A percentile compares a stretch with the other conserved stretches of the same genome.
phyloP scores from a whole-genome alignment of 2,329 filamentous ascomycete species.

The Colletotrichum sp. region DNA sequence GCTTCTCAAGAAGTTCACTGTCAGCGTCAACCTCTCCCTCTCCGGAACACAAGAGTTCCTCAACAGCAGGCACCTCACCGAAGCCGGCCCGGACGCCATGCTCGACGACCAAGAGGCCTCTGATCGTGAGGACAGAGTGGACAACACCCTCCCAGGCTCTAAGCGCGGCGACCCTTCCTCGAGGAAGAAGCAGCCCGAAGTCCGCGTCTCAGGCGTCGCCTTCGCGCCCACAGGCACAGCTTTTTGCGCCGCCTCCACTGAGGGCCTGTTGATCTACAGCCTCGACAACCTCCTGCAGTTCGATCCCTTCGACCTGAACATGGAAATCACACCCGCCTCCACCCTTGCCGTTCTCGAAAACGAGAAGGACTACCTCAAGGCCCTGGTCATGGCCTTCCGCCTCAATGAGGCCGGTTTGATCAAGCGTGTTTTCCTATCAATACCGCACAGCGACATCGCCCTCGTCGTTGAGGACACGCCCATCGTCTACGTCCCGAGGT shows the following conservation, averaged over 20 bases:
- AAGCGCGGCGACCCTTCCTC: slow-evolving; percentile 86
- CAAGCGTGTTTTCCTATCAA: slow-evolving; percentile 82
- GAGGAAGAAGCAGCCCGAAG: slow-evolving; percentile 77
- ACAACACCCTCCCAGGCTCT: slow-evolving; percentile 81
- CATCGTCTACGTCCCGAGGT: slow-evolving; percentile 81
- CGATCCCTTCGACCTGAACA: slow-evolving; percentile 94
- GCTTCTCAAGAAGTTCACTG: slow-evolving; percentile 91
- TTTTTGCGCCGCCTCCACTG: slow-evolving; percentile 94
- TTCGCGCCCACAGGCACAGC: slow-evolving; percentile 89
- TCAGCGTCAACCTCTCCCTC: slow-evolving; percentile 93
- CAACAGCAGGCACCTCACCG: slow-evolving; percentile 89
- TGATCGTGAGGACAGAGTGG: slow-evolving; percentile 84
- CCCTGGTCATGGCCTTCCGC: slow-evolving; percentile 95
- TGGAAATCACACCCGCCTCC: slow-evolving; percentile 88
- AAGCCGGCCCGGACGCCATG: slow-evolving; percentile 84
- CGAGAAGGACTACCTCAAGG: slow-evolving; percentile 85
- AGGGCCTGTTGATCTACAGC: slow-evolving; percentile 92
- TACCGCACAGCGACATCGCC: slow-evolving; percentile 75
- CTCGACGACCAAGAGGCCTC: slow-evolving; percentile 89
- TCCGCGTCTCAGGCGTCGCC: slow-evolving; percentile 81
- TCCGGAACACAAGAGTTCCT: slow-evolving; percentile 97
- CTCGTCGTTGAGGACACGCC: slow-evolving; percentile 83
- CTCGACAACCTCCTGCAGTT: slow-evolving; percentile 85
- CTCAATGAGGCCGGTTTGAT: slow-evolving; percentile 86
- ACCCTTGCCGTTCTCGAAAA: slow-evolving; percentile 72